A percentile compares a stretch with the other conserved stretches of the same genome.
phyloP scores from a whole-genome alignment of 305 asterid genomes.

The Fraxinus floribunda region DNA sequence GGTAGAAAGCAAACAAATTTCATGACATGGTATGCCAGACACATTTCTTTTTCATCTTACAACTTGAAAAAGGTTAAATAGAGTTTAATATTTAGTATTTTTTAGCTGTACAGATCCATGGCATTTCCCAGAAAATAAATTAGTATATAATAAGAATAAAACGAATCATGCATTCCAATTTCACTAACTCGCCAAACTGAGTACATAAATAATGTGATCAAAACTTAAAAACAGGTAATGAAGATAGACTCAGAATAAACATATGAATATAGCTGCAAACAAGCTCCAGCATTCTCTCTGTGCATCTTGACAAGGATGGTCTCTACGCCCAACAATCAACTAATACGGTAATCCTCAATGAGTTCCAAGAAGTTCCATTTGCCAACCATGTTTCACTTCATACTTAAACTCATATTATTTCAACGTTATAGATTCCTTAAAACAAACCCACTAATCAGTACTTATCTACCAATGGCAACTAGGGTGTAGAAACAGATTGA shows the following conservation, averaged over 20 bases:
- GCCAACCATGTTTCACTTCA: slow-evolving; percentile 1
- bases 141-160: neutral
- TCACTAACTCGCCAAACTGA: neutral
- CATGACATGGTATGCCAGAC: neutral
- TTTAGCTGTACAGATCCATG: neutral
- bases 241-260: neutral
- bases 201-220: neutral
- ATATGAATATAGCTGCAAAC: neutral
- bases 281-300: neutral
- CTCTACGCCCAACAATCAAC: neutral
- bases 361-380: neutral
- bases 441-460: neutral
- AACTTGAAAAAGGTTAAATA: neutral
- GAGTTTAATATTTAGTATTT: neutral
- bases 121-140: neutral
- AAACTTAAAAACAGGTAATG: neutral
- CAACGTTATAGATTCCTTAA: neutral
- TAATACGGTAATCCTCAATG: slow-evolving; percentile 3
- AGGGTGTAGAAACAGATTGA: neutral
- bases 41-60: neutral
- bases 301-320: neutral
- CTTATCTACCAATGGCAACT: neutral
- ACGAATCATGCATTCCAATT: neutral
- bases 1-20: neutral
- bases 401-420: neutral